These are phyloP conservation scores for Flaveria robusta DNA, from an alignment of 129 eudicot genomes.

Conservation along the genomic window DNA sequence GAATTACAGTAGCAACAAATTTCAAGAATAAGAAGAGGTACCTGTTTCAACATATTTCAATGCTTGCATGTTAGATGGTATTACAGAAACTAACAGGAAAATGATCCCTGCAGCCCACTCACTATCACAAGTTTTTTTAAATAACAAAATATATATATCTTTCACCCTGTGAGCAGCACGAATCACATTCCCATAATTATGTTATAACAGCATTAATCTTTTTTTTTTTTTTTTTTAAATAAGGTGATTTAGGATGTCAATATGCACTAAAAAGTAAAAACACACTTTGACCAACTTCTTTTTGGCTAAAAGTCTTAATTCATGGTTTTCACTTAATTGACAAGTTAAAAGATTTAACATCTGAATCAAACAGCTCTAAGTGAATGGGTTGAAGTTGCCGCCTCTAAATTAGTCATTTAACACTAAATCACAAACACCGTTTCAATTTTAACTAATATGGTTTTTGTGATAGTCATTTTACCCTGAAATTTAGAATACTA, in stretches of 20 bases:
- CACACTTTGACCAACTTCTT: not conserved
- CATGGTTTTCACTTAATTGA: not conserved
- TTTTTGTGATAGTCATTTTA: not conserved
- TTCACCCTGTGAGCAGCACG: not conserved
- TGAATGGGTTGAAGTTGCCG: too few species aligned
- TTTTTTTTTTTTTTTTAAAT: too few species aligned
- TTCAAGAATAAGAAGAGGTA: constrained; percentile 90
- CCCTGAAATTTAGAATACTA: not conserved
- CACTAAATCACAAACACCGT: not conserved
- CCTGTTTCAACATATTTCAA: constrained; percentile 53
- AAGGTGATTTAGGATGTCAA: not conserved
- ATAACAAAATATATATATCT: not conserved
- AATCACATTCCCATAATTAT: not conserved
- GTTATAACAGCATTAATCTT: too few species aligned
- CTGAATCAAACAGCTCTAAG: not conserved
- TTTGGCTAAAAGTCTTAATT: not conserved
- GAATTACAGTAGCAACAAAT: constrained; percentile 92
- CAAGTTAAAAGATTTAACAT: not conserved
- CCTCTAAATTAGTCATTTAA: not conserved
- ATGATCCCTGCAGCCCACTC: not conserved
- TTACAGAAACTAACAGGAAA: not conserved
- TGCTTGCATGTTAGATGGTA: not conserved
- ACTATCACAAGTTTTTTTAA: not conserved
- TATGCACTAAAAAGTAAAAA: not conserved
- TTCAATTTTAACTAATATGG: not conserved